Evolutionary conservation across 371 early-diverging fungal genomes (phyloP).

Genomic region (Mortierella polycephala): DNA sequence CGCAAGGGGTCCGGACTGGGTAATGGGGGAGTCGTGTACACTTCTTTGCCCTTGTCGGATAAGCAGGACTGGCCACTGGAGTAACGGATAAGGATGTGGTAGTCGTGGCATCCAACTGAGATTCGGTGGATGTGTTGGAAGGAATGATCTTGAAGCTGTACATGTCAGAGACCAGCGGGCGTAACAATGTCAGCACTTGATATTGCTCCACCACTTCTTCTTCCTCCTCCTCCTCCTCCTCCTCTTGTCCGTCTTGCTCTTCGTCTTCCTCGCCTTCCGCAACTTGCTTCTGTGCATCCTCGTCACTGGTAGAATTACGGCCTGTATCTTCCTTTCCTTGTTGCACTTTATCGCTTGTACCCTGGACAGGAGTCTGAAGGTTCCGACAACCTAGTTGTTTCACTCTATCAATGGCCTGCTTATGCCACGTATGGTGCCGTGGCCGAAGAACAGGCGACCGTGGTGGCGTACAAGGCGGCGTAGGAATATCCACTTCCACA

Average conservation of each 20-base stretch:
- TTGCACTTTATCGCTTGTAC: background rate
- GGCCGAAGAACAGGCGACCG: slow-evolving; percentile 34
- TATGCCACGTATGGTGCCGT: slow-evolving; percentile 8
- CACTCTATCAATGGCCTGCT: background rate
- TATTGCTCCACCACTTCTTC: slow-evolving; percentile 20
- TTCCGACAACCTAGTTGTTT: too few relatives aligned
- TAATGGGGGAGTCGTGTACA: slow-evolving; percentile 44
- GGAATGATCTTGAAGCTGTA: slow-evolving; percentile 53
- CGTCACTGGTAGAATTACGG: background rate
- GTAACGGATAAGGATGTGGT: background rate
- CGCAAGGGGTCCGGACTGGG: slow-evolving; percentile 15
- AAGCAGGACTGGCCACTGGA: slow-evolving; percentile 13
- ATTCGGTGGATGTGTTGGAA: slow-evolving; percentile 9
- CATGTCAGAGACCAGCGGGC: slow-evolving; percentile 50
- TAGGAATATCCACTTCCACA: slow-evolving; percentile 27
- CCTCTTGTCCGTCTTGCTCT: background rate
- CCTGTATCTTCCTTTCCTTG: background rate
- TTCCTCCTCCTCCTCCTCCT: slow-evolving; percentile 2
- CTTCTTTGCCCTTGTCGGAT: slow-evolving; percentile 23
- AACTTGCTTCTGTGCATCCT: background rate
- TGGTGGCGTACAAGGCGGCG: slow-evolving; percentile 51
- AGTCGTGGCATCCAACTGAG: background rate
- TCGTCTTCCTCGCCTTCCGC: background rate
- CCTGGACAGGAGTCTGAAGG: too few relatives aligned
- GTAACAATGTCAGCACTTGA: slow-evolving; percentile 35